phyloP scores from a whole-genome alignment of 805 yeast genomes.

The Diddensiella santjacobensis region DNA sequence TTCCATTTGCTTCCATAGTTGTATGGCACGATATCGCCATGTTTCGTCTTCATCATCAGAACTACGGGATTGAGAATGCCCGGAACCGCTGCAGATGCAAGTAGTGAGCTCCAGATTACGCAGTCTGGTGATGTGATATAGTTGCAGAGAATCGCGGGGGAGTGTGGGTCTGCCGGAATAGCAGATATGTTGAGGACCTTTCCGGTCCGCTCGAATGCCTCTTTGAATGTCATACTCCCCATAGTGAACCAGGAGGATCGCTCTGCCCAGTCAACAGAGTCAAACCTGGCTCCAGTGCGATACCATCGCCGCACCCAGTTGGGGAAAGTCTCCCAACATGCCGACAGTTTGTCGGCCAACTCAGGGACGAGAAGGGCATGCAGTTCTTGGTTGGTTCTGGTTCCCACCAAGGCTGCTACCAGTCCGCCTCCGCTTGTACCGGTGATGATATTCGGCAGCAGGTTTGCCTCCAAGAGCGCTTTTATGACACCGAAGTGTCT shows the following conservation, averaged over 20 bases:
- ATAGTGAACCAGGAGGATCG: conserved; percentile 65
- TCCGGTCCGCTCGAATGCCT: conserved; percentile 66
- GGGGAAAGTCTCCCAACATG: conserved; percentile 60
- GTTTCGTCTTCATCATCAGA: conserved; percentile 59
- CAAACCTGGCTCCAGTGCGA: conserved; percentile 76
- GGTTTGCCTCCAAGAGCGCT: conserved; percentile 63
- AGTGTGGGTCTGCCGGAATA: conserved; percentile 77
- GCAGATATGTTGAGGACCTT: conserved; percentile 68
- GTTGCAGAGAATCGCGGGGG: conserved; percentile 76
- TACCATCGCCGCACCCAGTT: conserved; percentile 64
- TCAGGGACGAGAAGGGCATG: conserved; percentile 53
- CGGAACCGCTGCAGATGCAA: conserved; percentile 81
- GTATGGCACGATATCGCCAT: conserved; percentile 53
- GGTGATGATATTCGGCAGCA: conserved; percentile 62
- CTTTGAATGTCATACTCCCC: conserved; percentile 70
- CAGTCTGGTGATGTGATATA: conserved; percentile 75
- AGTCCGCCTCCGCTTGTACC: conserved; percentile 84
- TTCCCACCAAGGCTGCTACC: conserved; percentile 67
- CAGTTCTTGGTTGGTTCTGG: conserved; percentile 67
- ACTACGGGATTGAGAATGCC: conserved; percentile 79
- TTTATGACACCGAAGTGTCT: conserved; percentile 74
- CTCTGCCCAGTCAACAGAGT: conserved; percentile 69
- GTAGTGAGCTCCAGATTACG: conserved; percentile 72
- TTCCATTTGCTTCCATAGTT: conserved; percentile 73
- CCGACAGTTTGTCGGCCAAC: conserved; percentile 59